phyloP scores from a whole-genome alignment of 805 yeast species.

The Pichia cabralensis region DNA sequence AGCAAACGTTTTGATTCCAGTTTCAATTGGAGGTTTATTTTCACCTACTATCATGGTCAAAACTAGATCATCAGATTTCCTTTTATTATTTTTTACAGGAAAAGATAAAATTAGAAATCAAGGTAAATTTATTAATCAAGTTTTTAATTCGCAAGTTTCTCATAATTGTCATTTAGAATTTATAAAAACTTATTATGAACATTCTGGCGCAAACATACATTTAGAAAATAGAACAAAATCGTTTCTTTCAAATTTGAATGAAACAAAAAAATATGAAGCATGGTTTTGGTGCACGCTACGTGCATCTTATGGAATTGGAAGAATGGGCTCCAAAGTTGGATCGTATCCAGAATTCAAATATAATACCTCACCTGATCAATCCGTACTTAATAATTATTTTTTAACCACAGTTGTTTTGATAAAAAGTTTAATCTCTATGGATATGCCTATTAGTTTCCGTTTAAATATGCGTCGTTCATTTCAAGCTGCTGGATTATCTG shows the following conservation, averaged over 20 bases:
- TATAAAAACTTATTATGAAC: slow-evolving; percentile 18
- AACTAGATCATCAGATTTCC: slow-evolving; percentile 66
- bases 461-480: slow-evolving; percentile 39
- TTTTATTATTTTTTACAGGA: slow-evolving; percentile 25
- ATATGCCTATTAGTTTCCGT: slow-evolving; percentile 28
- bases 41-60: slow-evolving; percentile 77
- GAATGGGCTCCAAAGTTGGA: slow-evolving; percentile 84
- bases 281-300: slow-evolving; percentile 26
- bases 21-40: slow-evolving; percentile 68
- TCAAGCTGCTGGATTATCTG: slow-evolving; percentile 31
- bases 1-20: slow-evolving; percentile 43
- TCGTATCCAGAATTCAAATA: slow-evolving; percentile 73
- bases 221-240: slow-evolving; percentile 22
- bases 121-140: too few relatives aligned
- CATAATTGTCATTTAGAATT: slow-evolving; percentile 27
- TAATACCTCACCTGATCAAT: slow-evolving; percentile 46
- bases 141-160: too few relatives aligned
- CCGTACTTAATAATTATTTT: slow-evolving; percentile 46
- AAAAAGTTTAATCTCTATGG: slow-evolving; percentile 37
- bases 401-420: slow-evolving; percentile 40
- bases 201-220: slow-evolving; percentile 11
- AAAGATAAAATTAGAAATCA: too few relatives aligned
- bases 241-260: slow-evolving; percentile 17
- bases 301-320: slow-evolving; percentile 59
- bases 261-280: slow-evolving; percentile 23